phyloP scores from a whole-genome alignment of 192 early-diverging fungal genomes.

The Mortierella claussenii region DNA sequence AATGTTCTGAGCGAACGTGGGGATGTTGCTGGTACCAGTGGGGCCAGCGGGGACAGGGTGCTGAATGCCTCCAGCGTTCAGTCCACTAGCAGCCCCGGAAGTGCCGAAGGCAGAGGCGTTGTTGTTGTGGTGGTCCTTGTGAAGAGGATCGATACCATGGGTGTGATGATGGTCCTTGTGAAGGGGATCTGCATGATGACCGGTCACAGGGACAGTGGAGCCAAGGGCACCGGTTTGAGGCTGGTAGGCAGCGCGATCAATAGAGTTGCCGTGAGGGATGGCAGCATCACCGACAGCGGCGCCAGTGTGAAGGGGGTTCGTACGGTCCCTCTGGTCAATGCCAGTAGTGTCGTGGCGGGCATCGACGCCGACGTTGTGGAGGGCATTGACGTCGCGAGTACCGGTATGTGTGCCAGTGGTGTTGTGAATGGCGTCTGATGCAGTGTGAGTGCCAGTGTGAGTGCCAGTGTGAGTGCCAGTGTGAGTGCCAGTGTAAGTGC shows the following conservation, averaged over 20 bases:
- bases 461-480: too few species aligned
- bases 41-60: conserved; percentile 22
- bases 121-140: background rate
- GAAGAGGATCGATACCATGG: background rate
- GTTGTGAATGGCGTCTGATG: too few species aligned
- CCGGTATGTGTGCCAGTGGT: conserved; percentile 7
- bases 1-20: conserved; percentile 15
- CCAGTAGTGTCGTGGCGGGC: background rate
- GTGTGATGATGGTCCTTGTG: background rate
- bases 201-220: background rate
- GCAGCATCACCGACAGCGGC: conserved; percentile 14
- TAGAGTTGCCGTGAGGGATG: conserved; percentile 12
- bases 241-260: conserved; percentile 27
- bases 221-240: background rate
- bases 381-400: too few species aligned
- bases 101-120: background rate
- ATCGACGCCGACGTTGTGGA: too few species aligned
- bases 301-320: conserved; percentile 20
- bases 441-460: too few species aligned
- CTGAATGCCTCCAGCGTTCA: background rate
- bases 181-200: background rate
- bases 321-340: background rate
- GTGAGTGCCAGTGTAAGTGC: too few species aligned
- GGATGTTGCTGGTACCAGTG: conserved; percentile 22
- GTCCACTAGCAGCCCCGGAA: background rate